Evolutionary conservation across 2,329 filamentous ascomycete genomes (phyloP), one percentile per base, ranked within the genome.

Genomic region (Cryphonectria naterciae): DNA sequence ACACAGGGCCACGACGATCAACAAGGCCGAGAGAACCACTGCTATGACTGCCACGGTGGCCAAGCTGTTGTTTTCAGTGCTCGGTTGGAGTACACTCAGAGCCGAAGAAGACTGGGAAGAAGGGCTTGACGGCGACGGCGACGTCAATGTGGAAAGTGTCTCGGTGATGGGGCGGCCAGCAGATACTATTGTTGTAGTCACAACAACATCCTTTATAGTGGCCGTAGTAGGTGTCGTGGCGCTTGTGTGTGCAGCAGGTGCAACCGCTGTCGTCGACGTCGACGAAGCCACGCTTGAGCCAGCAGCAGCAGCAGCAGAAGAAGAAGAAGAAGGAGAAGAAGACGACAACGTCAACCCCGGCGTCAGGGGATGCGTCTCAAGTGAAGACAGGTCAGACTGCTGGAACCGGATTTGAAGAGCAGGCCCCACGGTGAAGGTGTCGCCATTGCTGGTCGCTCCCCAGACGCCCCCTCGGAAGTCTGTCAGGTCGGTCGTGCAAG

Each of bases 401-500:
- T 77, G 77, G 76, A 79, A 82, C 39, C 81, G 79, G 69, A 81
- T 82, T 71, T 83, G 80, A 58, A 83, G 72, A 17, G 80, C 80
- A 49, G 81, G 80, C 17, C 79, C 80, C 15, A 80, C 77, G 2
- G 79, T 81, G 54, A 79, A 78, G 1, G 62, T 52, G 63, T 52
- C 65, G 43, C 39, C 65, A 13, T 35, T 58, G 46, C 43, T 64
- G 63, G 69, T 70, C n/a, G 69, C 69, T 7, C 80, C 81, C 80
- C 81, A 82, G 65, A 82, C 76, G 39, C 81, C 81, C 10, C 81
- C 81, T 2, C 78, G 78, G 65, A 80, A 82, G 68, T 82, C 80
- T 4, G 80, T 79, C 7, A 79, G 80, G 67, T 84, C 82, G 1
- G 81, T 80, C 2, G 81, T 82, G 72, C 82, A 84, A 4, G 77